Evolutionary conservation across 768 basidiomycete species (phyloP), one percentile per base, ranked within the genome.

Genomic region (Hericium alpestre): DNA sequence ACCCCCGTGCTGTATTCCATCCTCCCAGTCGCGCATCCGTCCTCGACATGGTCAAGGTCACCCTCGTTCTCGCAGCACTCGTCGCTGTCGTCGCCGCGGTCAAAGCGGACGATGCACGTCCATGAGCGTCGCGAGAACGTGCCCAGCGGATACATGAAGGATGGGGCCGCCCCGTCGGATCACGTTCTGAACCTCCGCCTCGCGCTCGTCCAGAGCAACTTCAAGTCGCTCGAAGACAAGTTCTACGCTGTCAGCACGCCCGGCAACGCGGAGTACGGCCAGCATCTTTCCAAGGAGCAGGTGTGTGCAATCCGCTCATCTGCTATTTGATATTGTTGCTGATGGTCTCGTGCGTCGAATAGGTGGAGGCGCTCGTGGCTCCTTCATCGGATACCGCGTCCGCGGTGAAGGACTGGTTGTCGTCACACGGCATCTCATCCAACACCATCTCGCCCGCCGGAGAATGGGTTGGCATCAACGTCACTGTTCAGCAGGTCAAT

Each of bases 401-500:
- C 12, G 38, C 51, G 22, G 61, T 65, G 38, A 57, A 55, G 16
- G 43, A 51, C 25, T 65, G 55, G 57, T 52, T 64, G 11, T 38
- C 56, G 13, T 47, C 27, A 4, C 55, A 65, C 51, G 60, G 59
- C 23, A 27, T 65, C 16, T 52, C 20, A 1, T 39, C 59, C 3
- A 41, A 47, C n/a, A 52, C 40, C 1, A 38, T 57, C 38, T 57
- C 64, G 0, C 61, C 61, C 22, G 57, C 59, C 4, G 63, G 64
- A 25, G 63, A 65, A 56, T 64, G 61, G 63, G 39, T 65, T 10
- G 5, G 18, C 10, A 38, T 65, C 37, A 37, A 54, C 27, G 43
- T 58, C 7, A 57, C 61, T 15, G 64, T 65, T 11, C 40, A 51
- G n/a, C 54, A 53, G 32, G 61, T 59, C 25, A 64, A 62, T 50